Conservation (phyloP, 1,139 yeast genomes). For the Blastobotrys apis region DNA sequence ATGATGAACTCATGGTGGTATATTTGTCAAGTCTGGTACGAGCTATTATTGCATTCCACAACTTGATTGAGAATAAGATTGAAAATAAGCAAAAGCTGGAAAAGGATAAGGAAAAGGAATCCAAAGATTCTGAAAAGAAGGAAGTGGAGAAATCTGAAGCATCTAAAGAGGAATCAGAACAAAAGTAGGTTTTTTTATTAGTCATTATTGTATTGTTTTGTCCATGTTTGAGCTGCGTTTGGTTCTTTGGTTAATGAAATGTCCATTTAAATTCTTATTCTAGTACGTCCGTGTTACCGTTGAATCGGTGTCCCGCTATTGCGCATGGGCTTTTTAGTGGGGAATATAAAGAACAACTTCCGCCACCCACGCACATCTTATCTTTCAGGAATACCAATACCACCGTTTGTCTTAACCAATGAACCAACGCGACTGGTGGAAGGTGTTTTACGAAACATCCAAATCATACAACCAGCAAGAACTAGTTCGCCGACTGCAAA, state of each 20-base stretch:
- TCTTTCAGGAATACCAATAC: too few relatives aligned
- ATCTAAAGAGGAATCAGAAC: slow-evolving; percentile 4
- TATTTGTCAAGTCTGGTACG: slow-evolving; percentile 87
- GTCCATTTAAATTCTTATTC: background rate
- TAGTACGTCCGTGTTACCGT: too few relatives aligned
- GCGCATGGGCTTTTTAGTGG: too few relatives aligned
- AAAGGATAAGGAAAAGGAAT: slow-evolving; percentile 14
- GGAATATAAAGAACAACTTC: too few relatives aligned
- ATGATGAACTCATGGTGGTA: slow-evolving; percentile 92
- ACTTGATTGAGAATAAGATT: slow-evolving; percentile 91
- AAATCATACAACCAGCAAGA: too few relatives aligned
- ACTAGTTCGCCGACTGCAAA: background rate
- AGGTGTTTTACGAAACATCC: background rate
- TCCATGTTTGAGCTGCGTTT: background rate
- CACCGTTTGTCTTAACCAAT: too few relatives aligned
- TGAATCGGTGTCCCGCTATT: too few relatives aligned
- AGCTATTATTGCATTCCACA: slow-evolving; percentile 94
- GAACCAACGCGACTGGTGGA: background rate
- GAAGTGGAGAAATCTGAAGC: slow-evolving; percentile 10
- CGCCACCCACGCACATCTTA: too few relatives aligned
- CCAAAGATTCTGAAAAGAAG: slow-evolving; percentile 15
- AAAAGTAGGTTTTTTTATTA: slow-evolving; percentile 8
- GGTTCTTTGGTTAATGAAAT: background rate
- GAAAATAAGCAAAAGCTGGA: slow-evolving; percentile 47
- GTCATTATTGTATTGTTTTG: too few relatives aligned